Conservation (phyloP, 148 eudicot genomes). For the Diospyros kaki region DNA sequence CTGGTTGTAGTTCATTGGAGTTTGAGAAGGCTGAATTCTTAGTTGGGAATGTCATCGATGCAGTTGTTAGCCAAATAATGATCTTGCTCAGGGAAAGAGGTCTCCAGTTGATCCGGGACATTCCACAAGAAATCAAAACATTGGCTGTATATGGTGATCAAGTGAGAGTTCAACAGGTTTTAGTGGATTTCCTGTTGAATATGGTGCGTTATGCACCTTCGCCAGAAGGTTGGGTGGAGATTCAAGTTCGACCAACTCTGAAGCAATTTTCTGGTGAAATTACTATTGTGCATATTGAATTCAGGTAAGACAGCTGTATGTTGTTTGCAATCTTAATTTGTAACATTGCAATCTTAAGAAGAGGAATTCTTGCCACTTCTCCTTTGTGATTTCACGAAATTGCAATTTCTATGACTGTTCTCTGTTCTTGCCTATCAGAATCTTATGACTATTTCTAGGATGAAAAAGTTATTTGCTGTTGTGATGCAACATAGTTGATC, state of each 20-base stretch:
- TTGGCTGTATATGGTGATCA: constrained; percentile 75
- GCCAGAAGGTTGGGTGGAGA: constrained; percentile 90
- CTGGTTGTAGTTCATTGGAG: constrained; percentile 50
- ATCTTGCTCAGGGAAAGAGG: constrained; percentile 66
- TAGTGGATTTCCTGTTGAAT: constrained; percentile 70
- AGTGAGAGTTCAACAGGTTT: constrained; percentile 73
- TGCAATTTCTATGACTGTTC: background rate
- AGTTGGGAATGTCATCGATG: constrained; percentile 76
- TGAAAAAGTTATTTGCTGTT: background rate
- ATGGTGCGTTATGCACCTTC: constrained; percentile 86
- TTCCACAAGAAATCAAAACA: constrained; percentile 83
- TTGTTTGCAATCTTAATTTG: background rate
- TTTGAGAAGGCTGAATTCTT: constrained; percentile 65
- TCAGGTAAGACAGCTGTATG: constrained; percentile 48
- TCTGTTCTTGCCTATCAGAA: background rate
- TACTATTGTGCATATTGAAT: constrained; percentile 49
- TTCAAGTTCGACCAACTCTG: constrained; percentile 65
- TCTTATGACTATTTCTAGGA: background rate
- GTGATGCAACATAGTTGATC: too few species aligned
- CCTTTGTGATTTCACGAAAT: background rate
- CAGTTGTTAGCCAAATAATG: constrained; percentile 93
- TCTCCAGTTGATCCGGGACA: constrained; percentile 76
- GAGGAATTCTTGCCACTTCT: background rate
- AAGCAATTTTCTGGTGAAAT: constrained; percentile 51
- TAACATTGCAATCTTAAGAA: background rate